Conservation (phyloP, 106 monocot species). For the Chionographis japonica region DNA sequence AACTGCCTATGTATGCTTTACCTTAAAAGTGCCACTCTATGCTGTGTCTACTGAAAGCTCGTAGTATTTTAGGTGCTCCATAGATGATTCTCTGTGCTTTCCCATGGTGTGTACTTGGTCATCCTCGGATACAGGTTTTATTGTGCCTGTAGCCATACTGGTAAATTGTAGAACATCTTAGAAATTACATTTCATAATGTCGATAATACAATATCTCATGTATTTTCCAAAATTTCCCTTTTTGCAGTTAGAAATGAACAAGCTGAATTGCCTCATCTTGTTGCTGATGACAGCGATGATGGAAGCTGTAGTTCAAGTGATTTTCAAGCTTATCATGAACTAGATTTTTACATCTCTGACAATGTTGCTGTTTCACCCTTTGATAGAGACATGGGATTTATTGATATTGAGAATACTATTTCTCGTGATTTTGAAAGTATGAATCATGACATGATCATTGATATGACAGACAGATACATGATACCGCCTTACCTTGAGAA, state of each 20-base stretch:
- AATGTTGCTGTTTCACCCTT: conserved; percentile 32
- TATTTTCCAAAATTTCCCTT: background rate
- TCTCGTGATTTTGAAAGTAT: conserved; percentile 31
- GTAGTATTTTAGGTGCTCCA: no score
- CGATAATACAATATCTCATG: no score
- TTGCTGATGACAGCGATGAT: conserved; percentile 53
- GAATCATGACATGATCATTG: conserved; percentile 36
- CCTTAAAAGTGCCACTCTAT: no score
- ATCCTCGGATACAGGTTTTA: no score
- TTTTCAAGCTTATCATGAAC: conserved; percentile 28
- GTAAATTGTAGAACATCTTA: background rate
- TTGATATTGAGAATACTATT: conserved; percentile 20
- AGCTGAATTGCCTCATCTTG: conserved; percentile 42
- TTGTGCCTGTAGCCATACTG: background rate
- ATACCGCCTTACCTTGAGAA: conserved; percentile 44
- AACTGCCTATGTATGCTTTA: no score
- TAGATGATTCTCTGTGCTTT: no score
- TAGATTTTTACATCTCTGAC: conserved; percentile 49
- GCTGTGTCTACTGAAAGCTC: no score
- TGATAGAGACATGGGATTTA: conserved; percentile 36
- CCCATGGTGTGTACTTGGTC: no score
- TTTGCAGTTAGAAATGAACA: conserved; percentile 24
- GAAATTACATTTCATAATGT: no score
- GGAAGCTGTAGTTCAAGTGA: conserved; percentile 27
- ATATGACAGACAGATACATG: conserved; percentile 41